A percentile compares a stretch with the other conserved stretches of the same genome.
These are phyloP conservation scores for Stephanodiscus triporus DNA, from an alignment of 108 stramenopile genomes.

Conservation along the genomic window DNA sequence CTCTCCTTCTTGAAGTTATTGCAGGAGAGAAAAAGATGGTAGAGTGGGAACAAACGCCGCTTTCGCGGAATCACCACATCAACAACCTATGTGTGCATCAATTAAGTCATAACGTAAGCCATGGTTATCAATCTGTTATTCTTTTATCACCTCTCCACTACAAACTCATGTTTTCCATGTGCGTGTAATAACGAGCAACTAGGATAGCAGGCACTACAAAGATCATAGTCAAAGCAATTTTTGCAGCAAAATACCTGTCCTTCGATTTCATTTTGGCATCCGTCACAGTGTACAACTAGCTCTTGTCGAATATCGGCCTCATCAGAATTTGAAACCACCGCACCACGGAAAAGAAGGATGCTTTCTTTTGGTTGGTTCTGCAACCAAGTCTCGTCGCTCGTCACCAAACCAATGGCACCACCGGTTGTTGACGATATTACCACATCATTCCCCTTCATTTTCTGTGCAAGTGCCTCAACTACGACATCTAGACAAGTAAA, in stretches of 20 bases:
- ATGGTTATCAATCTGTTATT: too few relatives aligned
- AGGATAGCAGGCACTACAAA: conserved; percentile 76
- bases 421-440: conserved; percentile 13
- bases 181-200: conserved; percentile 47
- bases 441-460: conserved; percentile 23
- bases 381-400: conserved; percentile 17
- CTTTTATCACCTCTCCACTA: conserved; percentile 22
- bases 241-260: conserved; percentile 66
- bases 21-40: too few relatives aligned
- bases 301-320: conserved; percentile 40
- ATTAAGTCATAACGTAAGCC: too few relatives aligned
- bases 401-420: background rate
- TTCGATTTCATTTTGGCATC: conserved; percentile 57
- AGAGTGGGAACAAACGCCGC: too few relatives aligned
- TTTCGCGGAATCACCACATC: too few relatives aligned
- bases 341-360: conserved; percentile 79
- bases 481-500: conserved; percentile 66
- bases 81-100: background rate
- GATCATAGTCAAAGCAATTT: conserved; percentile 86
- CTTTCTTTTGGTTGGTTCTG: conserved; percentile 65
- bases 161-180: conserved; percentile 53
- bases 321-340: conserved; percentile 30
- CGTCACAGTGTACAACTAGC: conserved; percentile 80
- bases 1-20: too few relatives aligned
- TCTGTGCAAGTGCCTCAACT: conserved; percentile 57